These are phyloP conservation scores for Elaeis guineensis DNA, from an alignment of 176 grass and related monocot genomes.

Conservation along the genomic window DNA sequence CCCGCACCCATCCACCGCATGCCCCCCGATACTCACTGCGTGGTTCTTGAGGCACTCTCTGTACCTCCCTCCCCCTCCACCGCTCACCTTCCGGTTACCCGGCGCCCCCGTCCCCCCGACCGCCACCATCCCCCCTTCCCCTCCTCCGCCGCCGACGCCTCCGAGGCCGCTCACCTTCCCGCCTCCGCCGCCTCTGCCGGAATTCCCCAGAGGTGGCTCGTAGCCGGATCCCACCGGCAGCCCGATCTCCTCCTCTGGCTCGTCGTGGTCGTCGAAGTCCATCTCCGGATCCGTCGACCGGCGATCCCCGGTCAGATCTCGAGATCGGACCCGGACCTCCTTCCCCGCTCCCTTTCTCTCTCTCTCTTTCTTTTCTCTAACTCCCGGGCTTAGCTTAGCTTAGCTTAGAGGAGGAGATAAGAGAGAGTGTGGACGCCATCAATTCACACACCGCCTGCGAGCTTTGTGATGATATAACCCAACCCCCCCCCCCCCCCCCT, in stretches of 20 bases:
- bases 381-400: background rate
- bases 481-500: too few relatives aligned
- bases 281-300: conserved; percentile 17
- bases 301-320: conserved; percentile 4
- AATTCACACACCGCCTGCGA: too few relatives aligned
- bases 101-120: background rate
- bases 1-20: conserved; percentile 78
- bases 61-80: conserved; percentile 24
- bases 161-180: background rate
- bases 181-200: conserved; percentile 13
- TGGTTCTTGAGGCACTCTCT: conserved; percentile 92
- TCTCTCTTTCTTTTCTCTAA: background rate
- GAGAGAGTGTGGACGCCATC: too few relatives aligned
- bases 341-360: conserved; percentile 1
- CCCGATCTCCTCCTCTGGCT: conserved; percentile 27
- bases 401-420: too few relatives aligned
- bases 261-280: conserved; percentile 59
- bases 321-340: background rate
- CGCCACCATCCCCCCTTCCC: background rate
- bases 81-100: conserved; percentile 3
- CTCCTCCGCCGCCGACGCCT: background rate
- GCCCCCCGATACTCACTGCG: conserved; percentile 75
- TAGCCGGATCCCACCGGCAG: conserved; percentile 43
- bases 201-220: conserved; percentile 14
- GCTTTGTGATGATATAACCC: too few relatives aligned